Conservation (phyloP, 495 filamentous ascomycete species). For the Daldinia vernicosa region DNA sequence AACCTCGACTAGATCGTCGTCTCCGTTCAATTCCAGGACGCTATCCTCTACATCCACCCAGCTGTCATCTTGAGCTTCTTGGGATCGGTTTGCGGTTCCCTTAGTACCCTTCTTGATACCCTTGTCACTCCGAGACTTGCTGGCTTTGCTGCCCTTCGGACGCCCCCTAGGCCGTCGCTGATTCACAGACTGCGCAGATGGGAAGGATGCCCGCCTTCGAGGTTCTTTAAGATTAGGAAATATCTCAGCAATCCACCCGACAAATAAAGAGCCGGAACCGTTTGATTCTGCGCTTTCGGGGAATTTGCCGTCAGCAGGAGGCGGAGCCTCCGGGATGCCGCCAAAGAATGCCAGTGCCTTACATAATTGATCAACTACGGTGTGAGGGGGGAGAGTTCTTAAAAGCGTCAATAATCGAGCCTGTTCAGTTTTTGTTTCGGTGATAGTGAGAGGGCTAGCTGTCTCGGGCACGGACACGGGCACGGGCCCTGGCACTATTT, state of each 20-base stretch:
- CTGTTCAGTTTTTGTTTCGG: constrained; percentile 64
- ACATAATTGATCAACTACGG: constrained; percentile 66
- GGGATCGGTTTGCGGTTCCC: constrained; percentile 31
- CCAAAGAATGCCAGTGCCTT: constrained; percentile 67
- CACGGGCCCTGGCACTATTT: neutral
- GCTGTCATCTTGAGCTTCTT: constrained; percentile 45
- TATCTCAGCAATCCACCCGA: constrained; percentile 67
- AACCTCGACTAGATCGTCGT: constrained; percentile 39
- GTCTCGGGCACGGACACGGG: neutral
- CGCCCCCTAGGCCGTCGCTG: constrained; percentile 56
- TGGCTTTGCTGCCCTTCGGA: constrained; percentile 62
- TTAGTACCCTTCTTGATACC: constrained; percentile 58
- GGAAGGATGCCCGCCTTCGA: constrained; percentile 23
- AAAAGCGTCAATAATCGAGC: constrained; percentile 63
- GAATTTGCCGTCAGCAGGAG: constrained; percentile 60
- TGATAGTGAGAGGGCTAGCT: constrained; percentile 49
- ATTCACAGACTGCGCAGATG: constrained; percentile 41
- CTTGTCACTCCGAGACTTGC: constrained; percentile 59
- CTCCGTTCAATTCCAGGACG: constrained; percentile 39
- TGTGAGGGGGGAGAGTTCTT: constrained; percentile 59
- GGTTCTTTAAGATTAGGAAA: constrained; percentile 56
- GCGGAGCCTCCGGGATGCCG: constrained; percentile 63
- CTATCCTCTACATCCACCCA: constrained; percentile 49
- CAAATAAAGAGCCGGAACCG: constrained; percentile 63
- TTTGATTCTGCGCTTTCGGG: constrained; percentile 63